Conservation (phyloP, 768 basidiomycete genomes). For the Exidia glandulosa region DNA sequence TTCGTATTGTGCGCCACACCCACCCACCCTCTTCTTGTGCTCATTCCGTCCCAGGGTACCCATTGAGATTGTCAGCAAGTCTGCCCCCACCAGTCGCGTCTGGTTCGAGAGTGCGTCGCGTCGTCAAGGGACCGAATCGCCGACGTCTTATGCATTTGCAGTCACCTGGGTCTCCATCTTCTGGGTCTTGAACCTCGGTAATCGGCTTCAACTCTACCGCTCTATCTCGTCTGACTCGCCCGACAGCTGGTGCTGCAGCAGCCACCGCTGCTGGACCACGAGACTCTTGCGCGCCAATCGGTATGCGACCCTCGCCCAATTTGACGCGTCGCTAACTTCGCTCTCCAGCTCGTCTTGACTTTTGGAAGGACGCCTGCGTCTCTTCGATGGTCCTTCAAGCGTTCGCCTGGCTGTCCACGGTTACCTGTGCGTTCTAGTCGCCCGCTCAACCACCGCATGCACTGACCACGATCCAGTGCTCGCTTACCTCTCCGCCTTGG, state of each 20-base stretch:
- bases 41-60: conserved; percentile 33
- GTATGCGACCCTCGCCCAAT: conserved; percentile 12
- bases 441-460: background rate
- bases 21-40: conserved; percentile 1
- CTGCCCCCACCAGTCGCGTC: conserved; percentile 45
- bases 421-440: conserved; percentile 25
- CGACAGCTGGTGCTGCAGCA: conserved; percentile 41
- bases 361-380: conserved; percentile 23
- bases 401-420: conserved; percentile 45
- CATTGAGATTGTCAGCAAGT: conserved; percentile 41
- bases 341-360: background rate
- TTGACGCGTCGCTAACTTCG: conserved; percentile 1
- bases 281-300: conserved; percentile 22
- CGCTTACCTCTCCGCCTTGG: conserved; percentile 41
- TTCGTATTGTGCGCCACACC: conserved; percentile 43
- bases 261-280: conserved; percentile 29
- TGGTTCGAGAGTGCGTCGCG: conserved; percentile 43
- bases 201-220: conserved; percentile 10
- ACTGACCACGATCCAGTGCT: conserved; percentile 31
- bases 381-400: conserved; percentile 47
- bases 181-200: conserved; percentile 51
- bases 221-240: background rate
- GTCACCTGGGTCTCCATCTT: conserved; percentile 48
- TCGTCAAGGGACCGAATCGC: background rate
- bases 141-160: background rate